Evolutionary conservation across 352 stramenopile species (phyloP).

Genomic region (Pythium dissimile): DNA sequence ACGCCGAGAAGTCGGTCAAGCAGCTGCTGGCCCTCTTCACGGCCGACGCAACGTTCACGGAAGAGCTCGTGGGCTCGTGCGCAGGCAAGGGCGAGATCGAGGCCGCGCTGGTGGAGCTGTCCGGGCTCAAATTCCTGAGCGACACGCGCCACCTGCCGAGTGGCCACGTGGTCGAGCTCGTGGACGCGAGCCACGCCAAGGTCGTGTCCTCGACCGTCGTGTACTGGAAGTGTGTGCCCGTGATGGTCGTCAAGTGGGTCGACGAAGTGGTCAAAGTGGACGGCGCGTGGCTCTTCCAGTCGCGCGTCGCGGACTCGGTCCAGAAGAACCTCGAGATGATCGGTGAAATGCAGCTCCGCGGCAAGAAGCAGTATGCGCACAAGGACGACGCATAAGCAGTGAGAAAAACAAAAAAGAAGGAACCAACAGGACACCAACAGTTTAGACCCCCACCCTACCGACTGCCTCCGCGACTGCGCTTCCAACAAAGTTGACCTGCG

Average conservation of each 20-base stretch:
- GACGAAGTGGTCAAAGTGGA: slow-evolving; percentile 73
- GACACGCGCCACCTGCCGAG: slow-evolving; percentile 81
- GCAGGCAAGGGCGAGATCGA: slow-evolving; percentile 68
- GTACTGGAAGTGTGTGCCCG: slow-evolving; percentile 84
- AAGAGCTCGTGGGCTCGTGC: slow-evolving; percentile 72
- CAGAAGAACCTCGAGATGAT: slow-evolving; percentile 90
- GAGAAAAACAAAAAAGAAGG: slow-evolving; percentile 5
- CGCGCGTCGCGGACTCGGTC: slow-evolving; percentile 63
- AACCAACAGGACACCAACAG: no score
- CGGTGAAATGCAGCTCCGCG: slow-evolving; percentile 82
- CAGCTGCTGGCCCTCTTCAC: slow-evolving; percentile 67
- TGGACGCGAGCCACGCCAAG: slow-evolving; percentile 44
- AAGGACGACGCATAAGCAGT: slow-evolving; percentile 34
- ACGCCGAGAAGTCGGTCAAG: slow-evolving; percentile 66
- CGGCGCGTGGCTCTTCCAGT: slow-evolving; percentile 74
- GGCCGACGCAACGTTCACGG: slow-evolving; percentile 64
- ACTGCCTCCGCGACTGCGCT: no score
- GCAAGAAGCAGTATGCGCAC: slow-evolving; percentile 86
- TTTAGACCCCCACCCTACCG: no score
- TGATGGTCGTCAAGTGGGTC: slow-evolving; percentile 82
- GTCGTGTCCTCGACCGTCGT: slow-evolving; percentile 67
- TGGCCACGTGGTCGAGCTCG: slow-evolving; percentile 72
- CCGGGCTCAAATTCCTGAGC: slow-evolving; percentile 72
- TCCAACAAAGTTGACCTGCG: slow-evolving; percentile 25
- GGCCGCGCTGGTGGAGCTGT: slow-evolving; percentile 60